A percentile compares a stretch with the other conserved stretches of the same genome.
Evolutionary conservation across 208 protist species (phyloP).

Genomic region (Leishmania mexicana): DNA sequence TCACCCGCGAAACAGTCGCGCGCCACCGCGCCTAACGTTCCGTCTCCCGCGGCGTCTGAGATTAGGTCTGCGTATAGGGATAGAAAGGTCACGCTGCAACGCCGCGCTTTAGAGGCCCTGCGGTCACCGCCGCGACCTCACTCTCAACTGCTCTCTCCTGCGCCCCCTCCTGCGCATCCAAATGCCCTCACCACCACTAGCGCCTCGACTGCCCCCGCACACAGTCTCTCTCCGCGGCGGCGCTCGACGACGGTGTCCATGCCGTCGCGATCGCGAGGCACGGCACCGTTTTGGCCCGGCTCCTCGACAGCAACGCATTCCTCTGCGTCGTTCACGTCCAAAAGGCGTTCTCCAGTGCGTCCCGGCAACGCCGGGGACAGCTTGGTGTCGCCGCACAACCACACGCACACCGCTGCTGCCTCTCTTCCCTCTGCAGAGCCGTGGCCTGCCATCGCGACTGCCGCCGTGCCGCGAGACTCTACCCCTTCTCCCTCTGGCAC

Average conservation of each 20-base stretch:
- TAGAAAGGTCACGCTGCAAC: not conserved
- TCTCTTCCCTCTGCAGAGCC: not conserved
- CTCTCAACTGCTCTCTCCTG: conserved; percentile 8
- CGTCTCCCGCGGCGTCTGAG: conserved; percentile 8
- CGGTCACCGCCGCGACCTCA: not conserved
- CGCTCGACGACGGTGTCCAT: conserved; percentile 11
- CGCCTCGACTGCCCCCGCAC: not conserved
- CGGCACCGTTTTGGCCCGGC: not conserved
- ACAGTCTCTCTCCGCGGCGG: not conserved
- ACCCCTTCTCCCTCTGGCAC: not conserved
- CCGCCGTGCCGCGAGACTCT: not conserved
- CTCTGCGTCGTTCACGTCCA: not conserved
- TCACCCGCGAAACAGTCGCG: not conserved
- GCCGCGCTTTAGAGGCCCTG: not conserved
- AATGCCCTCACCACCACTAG: not conserved
- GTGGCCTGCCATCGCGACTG: not conserved
- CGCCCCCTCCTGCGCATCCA: not conserved
- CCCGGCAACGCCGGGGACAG: not conserved
- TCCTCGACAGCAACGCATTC: not conserved
- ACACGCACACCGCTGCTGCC: not conserved
- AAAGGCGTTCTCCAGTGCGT: not conserved
- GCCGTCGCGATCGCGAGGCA: not conserved
- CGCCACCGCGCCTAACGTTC: not conserved
- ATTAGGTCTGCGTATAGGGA: conserved; percentile 2
- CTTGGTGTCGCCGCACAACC: not conserved